Evolutionary conservation across 176 grass and related monocot genomes (phyloP).

Genomic region (Microstegium vimineum): DNA sequence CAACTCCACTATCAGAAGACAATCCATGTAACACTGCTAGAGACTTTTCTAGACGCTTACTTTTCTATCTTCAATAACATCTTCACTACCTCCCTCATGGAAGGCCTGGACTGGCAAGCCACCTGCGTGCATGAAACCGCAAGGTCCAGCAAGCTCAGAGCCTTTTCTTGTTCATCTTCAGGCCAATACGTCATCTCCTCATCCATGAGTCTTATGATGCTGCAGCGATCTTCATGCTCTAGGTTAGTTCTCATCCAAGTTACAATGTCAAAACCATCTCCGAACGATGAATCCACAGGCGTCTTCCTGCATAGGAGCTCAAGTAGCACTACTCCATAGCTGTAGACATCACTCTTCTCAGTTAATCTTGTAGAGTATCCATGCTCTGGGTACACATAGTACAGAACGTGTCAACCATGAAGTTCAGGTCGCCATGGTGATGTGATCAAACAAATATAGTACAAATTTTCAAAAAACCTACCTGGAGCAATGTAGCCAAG

Average conservation of each 20-base stretch:
- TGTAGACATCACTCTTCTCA: conserved; percentile 69
- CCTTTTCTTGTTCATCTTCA: conserved; percentile 37
- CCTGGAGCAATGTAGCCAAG: conserved; percentile 78
- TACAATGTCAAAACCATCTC: conserved; percentile 51
- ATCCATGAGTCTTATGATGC: conserved; percentile 32
- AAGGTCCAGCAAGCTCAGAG: conserved; percentile 39
- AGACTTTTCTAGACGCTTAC: background rate
- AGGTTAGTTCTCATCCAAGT: conserved; percentile 53
- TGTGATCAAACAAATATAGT: background rate
- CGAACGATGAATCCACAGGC: conserved; percentile 52
- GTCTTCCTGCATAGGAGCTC: conserved; percentile 64
- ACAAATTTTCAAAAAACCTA: conserved; percentile 9
- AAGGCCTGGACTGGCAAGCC: conserved; percentile 42
- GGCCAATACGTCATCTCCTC: conserved; percentile 52
- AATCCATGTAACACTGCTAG: background rate
- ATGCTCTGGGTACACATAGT: conserved; percentile 38
- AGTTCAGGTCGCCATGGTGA: background rate
- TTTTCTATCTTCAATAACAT: conserved; percentile 29
- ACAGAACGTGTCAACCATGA: background rate
- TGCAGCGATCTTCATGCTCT: conserved; percentile 4
- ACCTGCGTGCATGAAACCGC: conserved; percentile 44
- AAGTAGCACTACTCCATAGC: conserved; percentile 68
- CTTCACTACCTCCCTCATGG: conserved; percentile 62
- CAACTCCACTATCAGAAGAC: background rate
- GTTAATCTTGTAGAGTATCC: conserved; percentile 48